A percentile compares a stretch with the other conserved stretches of the same genome.
Evolutionary conservation across 257 asterid genomes (phyloP).

Genomic region (Gynochthodes officinalis): DNA sequence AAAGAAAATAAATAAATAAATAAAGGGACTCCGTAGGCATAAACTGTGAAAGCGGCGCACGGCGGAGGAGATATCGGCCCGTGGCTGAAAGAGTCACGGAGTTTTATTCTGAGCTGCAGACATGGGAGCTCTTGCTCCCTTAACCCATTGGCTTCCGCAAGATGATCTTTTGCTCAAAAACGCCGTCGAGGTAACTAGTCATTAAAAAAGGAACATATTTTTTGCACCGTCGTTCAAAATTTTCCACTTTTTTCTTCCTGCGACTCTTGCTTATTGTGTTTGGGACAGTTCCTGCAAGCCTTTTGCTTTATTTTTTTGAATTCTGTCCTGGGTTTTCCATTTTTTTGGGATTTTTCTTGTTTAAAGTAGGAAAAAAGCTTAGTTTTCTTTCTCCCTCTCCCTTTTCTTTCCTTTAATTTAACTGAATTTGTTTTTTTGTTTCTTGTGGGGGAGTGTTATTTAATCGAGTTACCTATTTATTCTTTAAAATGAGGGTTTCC

Average conservation of each 20-base stretch:
- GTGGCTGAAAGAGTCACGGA: neutral
- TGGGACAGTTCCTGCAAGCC: neutral
- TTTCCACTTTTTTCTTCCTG: neutral
- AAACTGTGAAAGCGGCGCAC: conserved; percentile 9
- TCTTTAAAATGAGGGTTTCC: neutral
- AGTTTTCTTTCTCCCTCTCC: neutral
- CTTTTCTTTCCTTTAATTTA: neutral
- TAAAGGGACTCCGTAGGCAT: neutral
- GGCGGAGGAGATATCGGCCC: neutral
- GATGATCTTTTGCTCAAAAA: conserved; percentile 63
- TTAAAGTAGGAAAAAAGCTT: neutral
- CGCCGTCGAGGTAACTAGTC: conserved; percentile 58
- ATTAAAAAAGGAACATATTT: neutral
- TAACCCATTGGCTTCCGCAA: conserved; percentile 47
- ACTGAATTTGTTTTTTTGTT: neutral
- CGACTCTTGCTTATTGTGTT: neutral
- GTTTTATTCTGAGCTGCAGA: conserved; percentile 26
- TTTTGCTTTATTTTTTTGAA: conserved; percentile 9
- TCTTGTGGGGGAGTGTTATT: neutral
- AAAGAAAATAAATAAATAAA: neutral
- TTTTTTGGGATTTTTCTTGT: neutral
- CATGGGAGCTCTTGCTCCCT: conserved; percentile 64
- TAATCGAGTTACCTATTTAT: neutral
- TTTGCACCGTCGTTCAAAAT: neutral
- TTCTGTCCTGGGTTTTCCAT: conserved; percentile 6